Base-by-base conservation (phyloP, 176 grass and related monocot genomes). In the Miscanthus lutarioriparius region DNA sequence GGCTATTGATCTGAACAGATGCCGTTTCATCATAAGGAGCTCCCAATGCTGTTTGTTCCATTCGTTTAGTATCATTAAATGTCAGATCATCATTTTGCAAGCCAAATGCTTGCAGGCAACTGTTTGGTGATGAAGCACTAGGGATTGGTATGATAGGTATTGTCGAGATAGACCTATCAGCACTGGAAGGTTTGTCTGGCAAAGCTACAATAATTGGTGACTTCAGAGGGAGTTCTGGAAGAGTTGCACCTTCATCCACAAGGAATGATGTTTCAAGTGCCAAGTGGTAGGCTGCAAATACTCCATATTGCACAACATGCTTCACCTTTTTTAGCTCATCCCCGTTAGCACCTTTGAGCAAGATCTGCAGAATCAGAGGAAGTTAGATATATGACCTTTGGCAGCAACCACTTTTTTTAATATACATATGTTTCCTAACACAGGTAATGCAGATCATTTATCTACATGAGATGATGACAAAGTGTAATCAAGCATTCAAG, bases 271-370 rank as follows among this genome's bases (percentile, higher is more conserved):
- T 99, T 87, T 99, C 96, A 26, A 98, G 88, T 35, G 96, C 96
- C 80, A 98, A 86, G 89, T 98, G 93, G 86, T 98, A 98, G n/a
- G 96, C 96, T 78, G 96, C 96, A 75, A 98, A 98, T 4, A 98
- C 83, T 94, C 92, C 96, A 92, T 95, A 98, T 86, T 98, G 93
- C 64, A 98, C 51, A 81, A 98, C 86, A 91, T 98, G 96, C 80
- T 98, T 98, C 36, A 98, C 88, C 86, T 94, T 98, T 91, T 98
- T 98, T 56, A 98, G 86, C 75, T 95, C 96, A 70, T 95, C 91
- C 7, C 87, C 88, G 32, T 84, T 86, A 67, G 91, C 89, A 62
- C 96, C 96, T 86, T 95, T 95, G 59, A 98, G 93, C 71, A 98
- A 85, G 78, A 98, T 94, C 96, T 98, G 41, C 76, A 83, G 75